Percentiles rank a stretch among this genome's conserved stretches.
Evolutionary conservation across 1,284 basidiomycete species (phyloP).

Genomic region (Phellinidium pouzarii): DNA sequence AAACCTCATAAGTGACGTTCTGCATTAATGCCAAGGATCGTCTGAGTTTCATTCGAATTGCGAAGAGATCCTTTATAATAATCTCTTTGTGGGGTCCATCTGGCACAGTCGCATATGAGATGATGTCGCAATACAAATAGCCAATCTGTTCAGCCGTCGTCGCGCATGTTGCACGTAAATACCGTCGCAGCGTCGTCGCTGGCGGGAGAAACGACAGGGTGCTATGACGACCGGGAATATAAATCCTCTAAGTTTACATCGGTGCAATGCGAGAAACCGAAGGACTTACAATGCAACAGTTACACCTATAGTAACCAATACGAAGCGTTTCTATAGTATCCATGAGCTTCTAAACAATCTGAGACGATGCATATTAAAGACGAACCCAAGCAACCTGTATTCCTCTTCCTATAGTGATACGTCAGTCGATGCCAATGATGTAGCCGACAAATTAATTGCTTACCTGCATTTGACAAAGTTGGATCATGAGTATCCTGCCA

Average conservation of each 20-base stretch:
- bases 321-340: slow-evolving; percentile 46
- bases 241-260: not conserved
- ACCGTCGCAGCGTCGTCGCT: slow-evolving; percentile 60
- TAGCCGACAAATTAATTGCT: slow-evolving; percentile 22
- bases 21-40: slow-evolving; percentile 46
- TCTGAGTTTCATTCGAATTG: slow-evolving; percentile 58
- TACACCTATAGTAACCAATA: slow-evolving; percentile 57
- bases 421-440: not conserved
- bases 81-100: slow-evolving; percentile 40
- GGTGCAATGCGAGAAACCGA: not conserved
- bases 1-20: slow-evolving; percentile 66
- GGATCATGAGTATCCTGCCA: slow-evolving; percentile 52
- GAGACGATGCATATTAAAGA: not conserved
- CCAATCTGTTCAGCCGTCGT: slow-evolving; percentile 59
- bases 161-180: slow-evolving; percentile 55
- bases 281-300: slow-evolving; percentile 51
- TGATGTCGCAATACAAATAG: slow-evolving; percentile 57
- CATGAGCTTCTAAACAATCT: not conserved
- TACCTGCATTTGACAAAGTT: slow-evolving; percentile 41
- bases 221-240: slow-evolving; percentile 37
- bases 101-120: slow-evolving; percentile 54
- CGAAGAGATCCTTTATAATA: slow-evolving; percentile 53
- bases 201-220: slow-evolving; percentile 66
- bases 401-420: slow-evolving; percentile 31
- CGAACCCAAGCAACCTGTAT: slow-evolving; percentile 59